Conservation (phyloP, 192 early-diverging fungal genomes). For the Podochytrium sp. region DNA sequence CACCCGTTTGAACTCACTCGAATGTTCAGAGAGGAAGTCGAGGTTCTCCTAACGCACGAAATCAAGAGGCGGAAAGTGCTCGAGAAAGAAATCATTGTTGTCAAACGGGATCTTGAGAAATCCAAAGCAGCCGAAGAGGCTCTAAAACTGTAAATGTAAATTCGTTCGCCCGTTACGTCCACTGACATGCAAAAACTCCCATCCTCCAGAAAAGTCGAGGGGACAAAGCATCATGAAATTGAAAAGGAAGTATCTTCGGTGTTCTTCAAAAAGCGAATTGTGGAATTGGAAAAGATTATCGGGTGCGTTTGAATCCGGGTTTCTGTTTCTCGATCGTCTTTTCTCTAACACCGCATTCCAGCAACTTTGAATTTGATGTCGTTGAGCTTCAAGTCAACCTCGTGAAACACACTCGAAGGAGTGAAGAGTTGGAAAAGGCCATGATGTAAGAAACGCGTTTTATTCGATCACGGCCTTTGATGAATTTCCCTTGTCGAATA, state of each 20-base stretch:
- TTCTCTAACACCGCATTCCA: background rate
- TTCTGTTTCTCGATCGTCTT: background rate
- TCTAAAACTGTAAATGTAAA: slow-evolving; percentile 30
- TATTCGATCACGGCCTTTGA: background rate
- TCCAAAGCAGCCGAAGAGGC: slow-evolving; percentile 29
- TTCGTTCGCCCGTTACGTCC: background rate
- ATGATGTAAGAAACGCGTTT: slow-evolving; percentile 34
- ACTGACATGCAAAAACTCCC: background rate
- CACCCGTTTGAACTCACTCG: background rate
- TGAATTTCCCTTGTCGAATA: background rate
- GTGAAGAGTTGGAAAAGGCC: slow-evolving; percentile 40
- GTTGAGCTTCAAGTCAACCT: slow-evolving; percentile 52
- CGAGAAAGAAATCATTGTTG: slow-evolving; percentile 26
- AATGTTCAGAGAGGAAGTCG: slow-evolving; percentile 50
- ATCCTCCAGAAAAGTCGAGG: slow-evolving; percentile 4
- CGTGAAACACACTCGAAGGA: slow-evolving; percentile 41
- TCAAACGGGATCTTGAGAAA: slow-evolving; percentile 23
- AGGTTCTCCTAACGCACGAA: slow-evolving; percentile 46
- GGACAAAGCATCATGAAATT: slow-evolving; percentile 3
- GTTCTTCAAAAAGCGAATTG: slow-evolving; percentile 35
- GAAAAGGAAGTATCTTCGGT: slow-evolving; percentile 26
- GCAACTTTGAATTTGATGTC: slow-evolving; percentile 50
- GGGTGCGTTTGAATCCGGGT: slow-evolving; percentile 32
- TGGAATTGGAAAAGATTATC: slow-evolving; percentile 38
- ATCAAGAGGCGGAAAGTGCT: slow-evolving; percentile 38